phyloP scores from a whole-genome alignment of 192 early-diverging fungal genomes.

The Linnemannia schmuckeri region DNA sequence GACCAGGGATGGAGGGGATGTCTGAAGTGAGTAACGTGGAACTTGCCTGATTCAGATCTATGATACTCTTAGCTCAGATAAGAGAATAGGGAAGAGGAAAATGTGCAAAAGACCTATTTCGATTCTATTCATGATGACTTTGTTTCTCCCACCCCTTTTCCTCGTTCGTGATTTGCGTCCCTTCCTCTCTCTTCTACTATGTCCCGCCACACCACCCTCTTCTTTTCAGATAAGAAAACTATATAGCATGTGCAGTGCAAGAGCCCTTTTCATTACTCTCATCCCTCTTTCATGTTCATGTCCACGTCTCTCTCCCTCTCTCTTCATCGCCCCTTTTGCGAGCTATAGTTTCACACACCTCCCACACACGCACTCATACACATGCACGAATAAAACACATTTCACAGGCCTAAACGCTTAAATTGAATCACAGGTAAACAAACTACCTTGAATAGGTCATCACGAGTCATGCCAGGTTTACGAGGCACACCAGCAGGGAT shows the following conservation, averaged over 20 bases:
- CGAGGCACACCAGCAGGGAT: conserved; percentile 77
- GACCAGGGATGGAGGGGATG: neutral
- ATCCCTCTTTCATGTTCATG: neutral
- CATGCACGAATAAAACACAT: neutral
- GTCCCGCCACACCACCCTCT: too few species aligned
- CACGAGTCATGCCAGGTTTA: conserved; percentile 95
- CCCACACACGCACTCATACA: conserved; percentile 4
- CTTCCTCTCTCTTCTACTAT: too few species aligned
- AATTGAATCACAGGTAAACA: neutral
- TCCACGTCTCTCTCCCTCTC: neutral
- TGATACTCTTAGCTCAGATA: neutral
- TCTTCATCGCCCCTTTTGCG: neutral
- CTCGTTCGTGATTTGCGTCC: too few species aligned
- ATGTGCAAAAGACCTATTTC: neutral
- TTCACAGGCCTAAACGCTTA: neutral
- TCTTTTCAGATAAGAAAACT: too few species aligned
- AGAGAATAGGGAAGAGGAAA: neutral
- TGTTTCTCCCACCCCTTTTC: neutral
- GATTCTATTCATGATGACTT: too few species aligned
- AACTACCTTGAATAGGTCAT: conserved; percentile 93
- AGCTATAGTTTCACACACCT: neutral
- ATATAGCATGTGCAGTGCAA: too few species aligned
- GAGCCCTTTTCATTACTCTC: too few species aligned
- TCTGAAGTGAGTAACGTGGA: neutral
- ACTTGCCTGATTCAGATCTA: neutral